Evolutionary conservation across 2,329 filamentous ascomycete genomes (phyloP), one percentile per base, ranked within the genome.

Genomic region (Aspergillus novoparasiticus): DNA sequence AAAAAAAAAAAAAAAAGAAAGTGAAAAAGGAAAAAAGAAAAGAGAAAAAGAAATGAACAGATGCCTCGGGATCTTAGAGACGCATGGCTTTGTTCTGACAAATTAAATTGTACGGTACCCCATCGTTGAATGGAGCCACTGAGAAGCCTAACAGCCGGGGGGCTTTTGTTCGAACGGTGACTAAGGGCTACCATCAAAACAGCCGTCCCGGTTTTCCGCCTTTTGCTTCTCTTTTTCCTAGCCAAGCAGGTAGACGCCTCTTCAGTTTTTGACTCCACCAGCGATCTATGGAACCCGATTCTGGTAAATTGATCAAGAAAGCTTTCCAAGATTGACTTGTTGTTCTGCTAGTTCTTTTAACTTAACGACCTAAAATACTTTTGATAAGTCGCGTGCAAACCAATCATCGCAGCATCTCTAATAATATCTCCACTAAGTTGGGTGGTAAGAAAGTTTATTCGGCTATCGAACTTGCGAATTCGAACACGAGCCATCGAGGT

Each of bases 401-500:
- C 57, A 59, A 34, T 48, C 32, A 46, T 32, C 21, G 34, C 43
- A 34, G 26, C 23, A 51, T 23, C 16, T 41, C 57, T 59, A 59
- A 59, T 36, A 59, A 59, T 59, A 59, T 50, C 32, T 50, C 43
- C 46, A 50, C 57, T 32, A 50, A 51, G 45, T 32, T 41, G 34
- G 28, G 16, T 39, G 30, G 43, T 30, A 26, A 19, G 34, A 59
- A 59, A 59, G 57, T 59, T 51, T 59, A 59, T 51, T 59, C 23
- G 12, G 21, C 34, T 56, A 3, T 21, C 21, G 16, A 21, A 28
- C 26, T 36, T 36, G 53, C 23, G 23, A 57, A 43, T 28, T 28
- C 57, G 61, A 64, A 67, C 61, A 66, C 63, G 57, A 67, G 61
- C 39, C 51, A 41, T 56, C 43, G 21, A n/a, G 30, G 57, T 51